Conservation (phyloP, 805 yeast species). For the Teunomyces lycoperdinae region DNA sequence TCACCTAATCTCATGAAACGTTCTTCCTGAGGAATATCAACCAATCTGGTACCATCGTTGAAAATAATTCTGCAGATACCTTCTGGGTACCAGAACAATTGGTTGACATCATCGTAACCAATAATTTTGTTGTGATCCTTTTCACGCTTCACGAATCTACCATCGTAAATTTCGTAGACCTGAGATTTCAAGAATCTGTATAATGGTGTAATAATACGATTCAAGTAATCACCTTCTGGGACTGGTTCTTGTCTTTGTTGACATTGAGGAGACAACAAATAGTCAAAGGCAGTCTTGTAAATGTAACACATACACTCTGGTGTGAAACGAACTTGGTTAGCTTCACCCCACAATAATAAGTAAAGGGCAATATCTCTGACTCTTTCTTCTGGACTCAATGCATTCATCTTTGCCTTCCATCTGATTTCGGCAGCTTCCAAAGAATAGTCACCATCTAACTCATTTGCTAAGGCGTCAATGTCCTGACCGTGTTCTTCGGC, state of each 20-base stretch:
- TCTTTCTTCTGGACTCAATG: conserved; percentile 69
- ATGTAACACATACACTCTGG: conserved; percentile 82
- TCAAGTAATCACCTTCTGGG: conserved; percentile 87
- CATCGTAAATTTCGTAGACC: conserved; percentile 77
- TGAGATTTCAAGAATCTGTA: conserved; percentile 77
- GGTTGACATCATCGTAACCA: conserved; percentile 98
- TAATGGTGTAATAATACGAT: conserved; percentile 88
- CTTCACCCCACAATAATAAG: conserved; percentile 84
- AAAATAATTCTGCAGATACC: conserved; percentile 91
- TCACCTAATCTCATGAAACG: conserved; percentile 89
- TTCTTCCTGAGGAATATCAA: conserved; percentile 86
- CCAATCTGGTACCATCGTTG: conserved; percentile 88
- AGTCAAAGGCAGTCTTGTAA: conserved; percentile 92
- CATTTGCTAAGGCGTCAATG: conserved; percentile 58
- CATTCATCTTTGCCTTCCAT: conserved; percentile 82
- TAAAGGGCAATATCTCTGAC: conserved; percentile 77
- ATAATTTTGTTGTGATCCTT: conserved; percentile 75
- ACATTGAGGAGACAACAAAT: conserved; percentile 83
- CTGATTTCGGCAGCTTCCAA: conserved; percentile 80
- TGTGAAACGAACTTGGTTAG: conserved; percentile 91
- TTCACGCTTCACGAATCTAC: conserved; percentile 81
- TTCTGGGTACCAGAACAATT: conserved; percentile 98
- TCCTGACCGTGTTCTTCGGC: conserved; percentile 64
- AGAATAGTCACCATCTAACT: conserved; percentile 80
- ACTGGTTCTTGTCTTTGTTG: conserved; percentile 82